These are phyloP conservation scores for Zoysia pacifica DNA, from an alignment of 176 grass and related monocot species.

Conservation along the genomic window DNA sequence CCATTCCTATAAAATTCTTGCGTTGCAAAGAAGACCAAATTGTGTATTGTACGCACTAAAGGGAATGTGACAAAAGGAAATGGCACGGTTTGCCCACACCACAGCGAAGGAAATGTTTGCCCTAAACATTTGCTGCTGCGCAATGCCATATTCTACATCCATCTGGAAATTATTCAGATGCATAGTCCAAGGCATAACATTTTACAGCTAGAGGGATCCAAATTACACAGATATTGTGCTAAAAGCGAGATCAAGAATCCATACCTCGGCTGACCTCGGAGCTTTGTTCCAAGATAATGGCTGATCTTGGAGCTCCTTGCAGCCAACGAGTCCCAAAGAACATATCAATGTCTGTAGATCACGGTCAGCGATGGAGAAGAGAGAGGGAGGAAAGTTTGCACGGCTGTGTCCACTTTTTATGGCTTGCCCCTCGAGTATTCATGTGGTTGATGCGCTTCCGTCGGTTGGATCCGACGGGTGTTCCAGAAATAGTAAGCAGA, in stretches of 20 bases:
- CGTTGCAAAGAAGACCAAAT: no score
- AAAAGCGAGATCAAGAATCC: background rate
- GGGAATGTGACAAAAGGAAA: no score
- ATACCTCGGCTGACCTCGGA: conserved; percentile 4
- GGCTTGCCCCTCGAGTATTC: background rate
- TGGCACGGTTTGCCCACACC: no score
- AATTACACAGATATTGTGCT: background rate
- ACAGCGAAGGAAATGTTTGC: no score
- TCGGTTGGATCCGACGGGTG: conserved; percentile 4
- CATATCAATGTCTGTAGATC: conserved; percentile 16
- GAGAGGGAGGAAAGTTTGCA: conserved; percentile 1
- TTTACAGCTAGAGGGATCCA: background rate
- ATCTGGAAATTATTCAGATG: background rate
- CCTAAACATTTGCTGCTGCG: background rate
- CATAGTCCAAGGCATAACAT: background rate
- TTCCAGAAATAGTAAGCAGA: conserved; percentile 40
- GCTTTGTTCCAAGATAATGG: background rate
- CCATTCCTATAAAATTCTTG: no score
- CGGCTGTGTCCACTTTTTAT: conserved; percentile 28
- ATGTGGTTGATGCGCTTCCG: background rate
- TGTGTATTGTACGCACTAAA: no score
- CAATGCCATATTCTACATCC: background rate
- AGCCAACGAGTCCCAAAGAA: background rate
- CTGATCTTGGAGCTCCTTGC: background rate
- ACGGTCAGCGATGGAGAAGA: conserved; percentile 7